phyloP scores from a whole-genome alignment of 1,139 yeast species.

The Lodderomyces oxycetoniae region DNA sequence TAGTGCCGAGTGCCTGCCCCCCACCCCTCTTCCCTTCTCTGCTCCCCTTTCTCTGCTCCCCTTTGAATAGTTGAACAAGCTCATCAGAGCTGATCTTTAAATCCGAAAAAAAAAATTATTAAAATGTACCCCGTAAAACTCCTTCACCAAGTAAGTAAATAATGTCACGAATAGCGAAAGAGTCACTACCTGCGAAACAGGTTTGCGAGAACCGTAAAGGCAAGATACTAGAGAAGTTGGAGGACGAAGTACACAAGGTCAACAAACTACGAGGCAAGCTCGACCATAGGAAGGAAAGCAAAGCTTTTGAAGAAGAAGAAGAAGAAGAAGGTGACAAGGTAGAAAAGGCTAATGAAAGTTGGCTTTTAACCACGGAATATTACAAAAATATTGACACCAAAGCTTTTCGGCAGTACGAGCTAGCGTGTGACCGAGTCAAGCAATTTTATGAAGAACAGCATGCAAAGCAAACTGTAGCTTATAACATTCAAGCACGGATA shows the following conservation, averaged over 20 bases:
- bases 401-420: constrained; percentile 59
- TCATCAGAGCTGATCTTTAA: too few species aligned
- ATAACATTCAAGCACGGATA: constrained; percentile 65
- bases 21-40: too few species aligned
- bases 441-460: constrained; percentile 67
- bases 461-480: constrained; percentile 66
- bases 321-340: constrained; percentile 10
- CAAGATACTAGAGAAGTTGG: constrained; percentile 31
- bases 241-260: constrained; percentile 31
- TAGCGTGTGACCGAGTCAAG: constrained; percentile 66
- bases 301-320: constrained; percentile 3
- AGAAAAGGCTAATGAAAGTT: constrained; percentile 12
- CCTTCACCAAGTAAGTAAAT: too few species aligned
- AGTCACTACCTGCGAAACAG: not conserved
- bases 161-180: constrained; percentile 6
- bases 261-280: constrained; percentile 17
- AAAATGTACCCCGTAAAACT: too few species aligned
- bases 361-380: constrained; percentile 29
- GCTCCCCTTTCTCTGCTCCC: too few species aligned
- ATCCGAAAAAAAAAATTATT: too few species aligned
- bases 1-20: too few species aligned
- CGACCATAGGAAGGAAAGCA: not conserved
- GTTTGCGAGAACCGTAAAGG: constrained; percentile 7
- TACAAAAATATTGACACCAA: constrained; percentile 37
- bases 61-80: too few species aligned